phyloP scores from a whole-genome alignment of 2,329 filamentous ascomycete genomes.

The Monosporascus sp. region DNA sequence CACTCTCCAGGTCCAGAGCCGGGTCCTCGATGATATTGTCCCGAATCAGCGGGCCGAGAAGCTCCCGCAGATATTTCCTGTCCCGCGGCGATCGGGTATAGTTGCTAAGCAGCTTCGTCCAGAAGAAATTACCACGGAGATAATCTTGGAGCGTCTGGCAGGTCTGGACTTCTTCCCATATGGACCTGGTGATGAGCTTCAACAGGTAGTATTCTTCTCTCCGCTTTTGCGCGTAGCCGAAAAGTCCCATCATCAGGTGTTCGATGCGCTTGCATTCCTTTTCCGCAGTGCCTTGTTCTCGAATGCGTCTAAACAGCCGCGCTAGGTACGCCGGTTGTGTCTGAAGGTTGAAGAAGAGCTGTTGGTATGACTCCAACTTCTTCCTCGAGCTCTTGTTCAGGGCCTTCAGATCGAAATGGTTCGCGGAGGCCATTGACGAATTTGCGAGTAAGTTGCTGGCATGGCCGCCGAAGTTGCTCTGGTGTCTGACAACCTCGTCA shows the following conservation, averaged over 20 bases:
- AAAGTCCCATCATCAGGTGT: conserved; percentile 90
- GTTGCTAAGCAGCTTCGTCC: conserved; percentile 77
- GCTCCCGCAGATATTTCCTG: conserved; percentile 82
- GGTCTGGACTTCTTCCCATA: conserved; percentile 78
- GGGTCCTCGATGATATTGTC: conserved; percentile 92
- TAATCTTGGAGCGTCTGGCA: conserved; percentile 75
- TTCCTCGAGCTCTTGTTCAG: conserved; percentile 93
- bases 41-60: conserved; percentile 78
- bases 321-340: conserved; percentile 95
- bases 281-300: conserved; percentile 78
- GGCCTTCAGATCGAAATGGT: conserved; percentile 94
- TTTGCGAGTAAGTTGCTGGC: conserved; percentile 81
- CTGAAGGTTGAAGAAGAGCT: conserved; percentile 94
- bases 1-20: conserved; percentile 86
- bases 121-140: conserved; percentile 85
- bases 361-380: conserved; percentile 95
- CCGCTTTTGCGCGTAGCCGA: conserved; percentile 94
- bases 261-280: conserved; percentile 92
- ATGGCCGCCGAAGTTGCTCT: conserved; percentile 91
- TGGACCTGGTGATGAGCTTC: conserved; percentile 77
- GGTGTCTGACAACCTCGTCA: conserved; percentile 94
- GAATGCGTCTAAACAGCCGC: conserved; percentile 75
- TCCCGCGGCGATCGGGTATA: conserved; percentile 90
- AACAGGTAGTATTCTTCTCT: conserved; percentile 95
- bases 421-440: conserved; percentile 79